A percentile compares a stretch with the other conserved stretches of the same genome.
These are phyloP conservation scores for Penicillium diatomitis DNA, from an alignment of 495 filamentous ascomycete genomes.

Conservation along the genomic window DNA sequence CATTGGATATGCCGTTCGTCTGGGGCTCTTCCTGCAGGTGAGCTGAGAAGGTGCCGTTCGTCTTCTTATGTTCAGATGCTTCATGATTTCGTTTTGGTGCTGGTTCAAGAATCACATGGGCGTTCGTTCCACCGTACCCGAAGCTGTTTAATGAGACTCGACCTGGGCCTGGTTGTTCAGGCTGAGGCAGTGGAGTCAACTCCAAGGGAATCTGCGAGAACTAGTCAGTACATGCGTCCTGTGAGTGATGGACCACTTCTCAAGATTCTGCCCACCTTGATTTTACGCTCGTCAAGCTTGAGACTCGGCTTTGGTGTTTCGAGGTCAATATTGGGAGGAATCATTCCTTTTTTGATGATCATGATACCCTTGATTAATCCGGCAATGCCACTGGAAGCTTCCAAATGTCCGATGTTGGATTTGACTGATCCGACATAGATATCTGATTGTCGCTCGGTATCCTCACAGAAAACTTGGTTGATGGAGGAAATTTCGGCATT, in stretches of 20 bases:
- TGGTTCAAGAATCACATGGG: slow-evolving; percentile 4
- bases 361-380: slow-evolving; percentile 19
- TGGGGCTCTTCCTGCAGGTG: background rate
- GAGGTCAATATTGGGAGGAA: background rate
- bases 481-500: background rate
- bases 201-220: background rate
- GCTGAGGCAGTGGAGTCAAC: background rate
- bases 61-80: background rate
- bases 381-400: slow-evolving; percentile 9
- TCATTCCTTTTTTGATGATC: slow-evolving; percentile 8
- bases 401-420: slow-evolving; percentile 17
- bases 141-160: slow-evolving; percentile 4
- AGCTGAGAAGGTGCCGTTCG: background rate
- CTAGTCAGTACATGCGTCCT: too few relatives aligned
- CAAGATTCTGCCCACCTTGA: background rate
- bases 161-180: background rate
- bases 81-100: background rate
- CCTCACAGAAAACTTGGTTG: background rate
- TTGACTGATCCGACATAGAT: slow-evolving; percentile 1
- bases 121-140: slow-evolving; percentile 6
- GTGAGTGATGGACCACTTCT: too few relatives aligned
- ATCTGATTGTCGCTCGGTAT: background rate
- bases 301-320: slow-evolving; percentile 3
- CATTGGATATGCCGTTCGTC: background rate
- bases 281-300: background rate